Evolutionary conservation across 805 yeast genomes (phyloP).

Genomic region (Myxozyma udenii): DNA sequence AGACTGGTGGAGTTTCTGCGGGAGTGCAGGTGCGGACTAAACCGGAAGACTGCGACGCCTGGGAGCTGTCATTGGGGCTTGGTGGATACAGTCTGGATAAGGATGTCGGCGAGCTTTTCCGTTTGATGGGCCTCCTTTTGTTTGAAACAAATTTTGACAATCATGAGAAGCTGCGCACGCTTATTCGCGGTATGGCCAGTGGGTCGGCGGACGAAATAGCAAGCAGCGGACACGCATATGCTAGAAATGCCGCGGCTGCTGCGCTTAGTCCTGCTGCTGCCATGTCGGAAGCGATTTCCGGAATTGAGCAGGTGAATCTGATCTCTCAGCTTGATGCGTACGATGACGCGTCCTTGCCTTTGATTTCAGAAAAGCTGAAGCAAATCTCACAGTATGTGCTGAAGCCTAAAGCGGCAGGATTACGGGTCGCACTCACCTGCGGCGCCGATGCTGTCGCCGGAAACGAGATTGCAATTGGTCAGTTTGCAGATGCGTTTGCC

Average conservation of each 20-base stretch:
- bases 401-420: conserved; percentile 4
- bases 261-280: conserved; percentile 58
- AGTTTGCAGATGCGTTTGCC: conserved; percentile 12
- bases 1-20: conserved; percentile 83
- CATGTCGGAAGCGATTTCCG: conserved; percentile 61
- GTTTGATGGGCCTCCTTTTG: conserved; percentile 67
- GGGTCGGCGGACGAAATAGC: conserved; percentile 78
- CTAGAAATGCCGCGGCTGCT: conserved; percentile 64
- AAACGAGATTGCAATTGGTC: conserved; percentile 16
- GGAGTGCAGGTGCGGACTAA: conserved; percentile 55
- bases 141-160: conserved; percentile 63
- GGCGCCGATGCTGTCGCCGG: conserved; percentile 41
- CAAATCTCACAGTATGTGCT: conserved; percentile 33
- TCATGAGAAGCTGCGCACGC: conserved; percentile 63
- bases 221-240: conserved; percentile 83
- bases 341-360: conserved; percentile 51
- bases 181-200: conserved; percentile 70
- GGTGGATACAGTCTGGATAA: conserved; percentile 68
- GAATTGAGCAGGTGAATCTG: conserved; percentile 74
- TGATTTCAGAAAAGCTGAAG: conserved; percentile 60
- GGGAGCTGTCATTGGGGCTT: conserved; percentile 50
- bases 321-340: conserved; percentile 55
- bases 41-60: conserved; percentile 48
- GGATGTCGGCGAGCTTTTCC: conserved; percentile 58
- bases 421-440: conserved; percentile 59